phyloP scores from a whole-genome alignment of 768 basidiomycete genomes.

The Xerocomus brunneocitrinus region DNA sequence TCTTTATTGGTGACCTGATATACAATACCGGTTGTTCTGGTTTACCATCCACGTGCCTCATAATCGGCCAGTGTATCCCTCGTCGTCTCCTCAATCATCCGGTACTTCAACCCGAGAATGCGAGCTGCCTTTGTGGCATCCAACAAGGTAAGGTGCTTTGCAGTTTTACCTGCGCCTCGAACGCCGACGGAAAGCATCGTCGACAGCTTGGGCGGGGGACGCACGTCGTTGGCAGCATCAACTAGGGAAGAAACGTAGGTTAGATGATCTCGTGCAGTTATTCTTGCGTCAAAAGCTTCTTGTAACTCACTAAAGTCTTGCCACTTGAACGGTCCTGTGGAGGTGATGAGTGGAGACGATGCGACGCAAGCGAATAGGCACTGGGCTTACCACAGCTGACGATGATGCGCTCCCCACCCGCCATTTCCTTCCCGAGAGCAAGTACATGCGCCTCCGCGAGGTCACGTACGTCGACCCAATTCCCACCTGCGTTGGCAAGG shows the following conservation, averaged over 20 bases:
- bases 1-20: no score
- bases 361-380: neutral
- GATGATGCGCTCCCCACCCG: slow-evolving; percentile 56
- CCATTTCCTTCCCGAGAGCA: slow-evolving; percentile 48
- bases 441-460: slow-evolving; percentile 49
- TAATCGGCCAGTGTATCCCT: slow-evolving; percentile 42
- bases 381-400: slow-evolving; percentile 31
- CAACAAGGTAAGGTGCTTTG: slow-evolving; percentile 27
- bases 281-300: neutral
- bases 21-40: no score
- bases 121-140: slow-evolving; percentile 35
- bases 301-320: slow-evolving; percentile 27
- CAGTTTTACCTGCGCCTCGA: slow-evolving; percentile 29
- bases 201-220: slow-evolving; percentile 29
- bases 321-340: slow-evolving; percentile 27
- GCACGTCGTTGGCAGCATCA: slow-evolving; percentile 34
- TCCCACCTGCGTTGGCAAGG: slow-evolving; percentile 20
- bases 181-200: slow-evolving; percentile 31
- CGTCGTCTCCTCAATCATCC: slow-evolving; percentile 36
- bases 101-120: slow-evolving; percentile 41
- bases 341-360: neutral
- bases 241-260: slow-evolving; percentile 19
- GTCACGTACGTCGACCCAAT: slow-evolving; percentile 54
- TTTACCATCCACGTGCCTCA: slow-evolving; percentile 40
- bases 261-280: neutral